Base-by-base conservation (phyloP, 2,329 filamentous ascomycete species). In the Cercospora berteroae region DNA sequence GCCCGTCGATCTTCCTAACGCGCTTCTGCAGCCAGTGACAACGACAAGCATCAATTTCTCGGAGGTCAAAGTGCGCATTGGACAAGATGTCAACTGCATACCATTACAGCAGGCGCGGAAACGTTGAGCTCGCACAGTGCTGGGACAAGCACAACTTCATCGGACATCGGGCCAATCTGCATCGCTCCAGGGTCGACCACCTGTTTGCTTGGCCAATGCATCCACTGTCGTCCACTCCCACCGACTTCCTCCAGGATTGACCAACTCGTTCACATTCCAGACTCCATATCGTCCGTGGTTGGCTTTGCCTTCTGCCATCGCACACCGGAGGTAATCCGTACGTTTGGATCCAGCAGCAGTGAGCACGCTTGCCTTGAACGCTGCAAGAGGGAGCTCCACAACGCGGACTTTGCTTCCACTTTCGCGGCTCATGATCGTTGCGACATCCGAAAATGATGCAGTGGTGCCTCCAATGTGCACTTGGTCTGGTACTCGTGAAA, bases 11-110 rank as follows among this genome's bases (percentile, higher is more conserved):
- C 50, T 67, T 23, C 64, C 64, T 3, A 25, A 57, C 2, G 42
- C 36, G n/a, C n/a, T 68, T 63, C 67, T 66, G 18, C 33, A 68
- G 25, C 33, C 62, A 50, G 33, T 74, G 31, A 57, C 64, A 7
- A 59, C 67, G 10, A 59, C 74, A 9, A 16, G 64, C 4, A 69
- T 76, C 18, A 18, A 65, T 4, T 81, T 85, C 61, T 69, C 77
- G 5, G 77, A 76, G 12, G 78, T 85, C 33, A 85, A 85, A 73
- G 76, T 80, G n/a, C 81, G 82, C 66, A 79, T 85, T 48, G 83
- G 83, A 8, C 76, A 78, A 64, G 76, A 77, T 55, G 77, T 79
- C 6, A 74, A 67, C 18, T 64, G 65, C 6, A 48, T 75, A n/a
- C 69, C 71, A 6, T 64, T 77, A 36, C 68, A 31, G 52, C 68